Evolutionary conservation across 108 stramenopile species (phyloP).

Genomic region (Cylindrotheca closterium): DNA sequence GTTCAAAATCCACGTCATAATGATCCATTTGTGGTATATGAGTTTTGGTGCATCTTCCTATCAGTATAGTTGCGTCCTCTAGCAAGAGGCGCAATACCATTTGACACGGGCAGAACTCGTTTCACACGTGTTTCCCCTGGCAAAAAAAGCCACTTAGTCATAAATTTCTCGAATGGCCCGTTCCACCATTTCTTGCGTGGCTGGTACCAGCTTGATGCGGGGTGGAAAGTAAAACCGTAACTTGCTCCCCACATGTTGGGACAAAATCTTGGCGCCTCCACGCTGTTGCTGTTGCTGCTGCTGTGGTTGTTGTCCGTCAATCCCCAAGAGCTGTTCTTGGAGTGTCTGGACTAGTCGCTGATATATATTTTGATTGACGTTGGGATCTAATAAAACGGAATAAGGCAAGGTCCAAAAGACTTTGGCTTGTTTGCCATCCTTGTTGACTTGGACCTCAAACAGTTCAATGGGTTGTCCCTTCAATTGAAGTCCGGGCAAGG

Average conservation of each 20-base stretch:
- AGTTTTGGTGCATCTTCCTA: too few relatives aligned
- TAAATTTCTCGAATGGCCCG: conserved; percentile 22
- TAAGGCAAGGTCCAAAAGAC: conserved; percentile 50
- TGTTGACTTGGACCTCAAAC: conserved; percentile 40
- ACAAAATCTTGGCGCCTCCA: conserved; percentile 26
- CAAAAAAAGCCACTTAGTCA: background rate
- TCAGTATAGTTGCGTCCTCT: too few relatives aligned
- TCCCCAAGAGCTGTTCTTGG: conserved; percentile 12
- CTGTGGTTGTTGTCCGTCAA: too few relatives aligned
- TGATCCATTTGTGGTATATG: too few relatives aligned
- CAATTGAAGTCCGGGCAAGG: conserved; percentile 3
- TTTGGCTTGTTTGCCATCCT: conserved; percentile 32
- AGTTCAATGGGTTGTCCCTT: conserved; percentile 46
- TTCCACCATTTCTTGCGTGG: conserved; percentile 28
- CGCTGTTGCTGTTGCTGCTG: conserved; percentile 7
- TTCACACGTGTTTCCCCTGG: too few relatives aligned
- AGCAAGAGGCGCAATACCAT: too few relatives aligned
- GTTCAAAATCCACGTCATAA: too few relatives aligned
- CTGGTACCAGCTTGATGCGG: conserved; percentile 30
- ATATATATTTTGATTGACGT: conserved; percentile 13
- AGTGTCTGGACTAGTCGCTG: conserved; percentile 14
- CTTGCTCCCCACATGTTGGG: conserved; percentile 17
- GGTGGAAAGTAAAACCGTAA: conserved; percentile 51
- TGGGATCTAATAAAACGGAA: conserved; percentile 21
- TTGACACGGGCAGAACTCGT: too few relatives aligned